phyloP scores from a whole-genome alignment of 176 grass and related monocot genomes.

The Microstegium vimineum region DNA sequence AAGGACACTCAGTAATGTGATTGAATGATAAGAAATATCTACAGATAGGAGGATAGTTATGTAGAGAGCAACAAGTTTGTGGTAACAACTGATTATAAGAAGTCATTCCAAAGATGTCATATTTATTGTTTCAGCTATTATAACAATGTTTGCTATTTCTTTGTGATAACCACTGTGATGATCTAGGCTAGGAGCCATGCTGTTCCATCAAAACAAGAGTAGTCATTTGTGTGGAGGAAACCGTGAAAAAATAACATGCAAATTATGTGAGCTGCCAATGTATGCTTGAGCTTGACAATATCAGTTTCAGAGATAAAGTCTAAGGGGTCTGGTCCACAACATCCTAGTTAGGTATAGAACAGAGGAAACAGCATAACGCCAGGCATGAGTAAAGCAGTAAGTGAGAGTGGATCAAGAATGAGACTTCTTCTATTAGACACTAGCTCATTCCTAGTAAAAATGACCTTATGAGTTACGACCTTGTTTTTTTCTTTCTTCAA shows the following conservation, averaged over 20 bases:
- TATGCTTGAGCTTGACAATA: too few species aligned
- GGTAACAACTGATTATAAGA: not conserved
- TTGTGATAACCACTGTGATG: not conserved
- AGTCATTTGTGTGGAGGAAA: too few species aligned
- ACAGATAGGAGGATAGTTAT: not conserved
- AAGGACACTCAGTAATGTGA: not conserved
- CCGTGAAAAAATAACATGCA: too few species aligned
- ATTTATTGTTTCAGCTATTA: not conserved
- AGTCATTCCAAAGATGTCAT: not conserved
- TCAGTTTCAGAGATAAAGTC: not conserved
- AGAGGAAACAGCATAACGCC: not conserved
- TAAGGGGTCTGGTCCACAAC: not conserved
- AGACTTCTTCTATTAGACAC: not conserved
- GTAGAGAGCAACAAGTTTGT: not conserved
- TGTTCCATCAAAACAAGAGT: too few species aligned
- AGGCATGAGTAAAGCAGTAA: constrained; percentile 19
- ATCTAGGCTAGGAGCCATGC: not conserved
- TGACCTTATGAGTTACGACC: not conserved
- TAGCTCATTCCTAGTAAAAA: too few species aligned
- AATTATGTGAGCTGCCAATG: too few species aligned
- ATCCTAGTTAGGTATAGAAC: not conserved
- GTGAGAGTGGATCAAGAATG: not conserved
- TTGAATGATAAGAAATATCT: not conserved
- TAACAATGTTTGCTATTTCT: not conserved
- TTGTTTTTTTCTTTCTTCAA: not conserved